phyloP scores from a whole-genome alignment of 345 rosid genomes.

The Heritiera fomes region DNA sequence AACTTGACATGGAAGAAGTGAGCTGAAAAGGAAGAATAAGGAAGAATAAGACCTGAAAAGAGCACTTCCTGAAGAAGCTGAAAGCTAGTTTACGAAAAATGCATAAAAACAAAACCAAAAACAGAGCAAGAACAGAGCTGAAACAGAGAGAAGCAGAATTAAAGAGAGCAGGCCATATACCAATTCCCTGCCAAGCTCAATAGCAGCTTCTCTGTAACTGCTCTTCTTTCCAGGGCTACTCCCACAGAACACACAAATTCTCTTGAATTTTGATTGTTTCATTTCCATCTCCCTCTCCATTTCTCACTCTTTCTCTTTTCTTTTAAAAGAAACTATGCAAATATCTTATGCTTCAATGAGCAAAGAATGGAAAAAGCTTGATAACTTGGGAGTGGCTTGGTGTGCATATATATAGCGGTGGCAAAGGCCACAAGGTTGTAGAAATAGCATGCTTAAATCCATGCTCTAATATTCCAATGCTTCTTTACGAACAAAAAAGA shows the following conservation, averaged over 20 bases:
- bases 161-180: conserved; percentile 34
- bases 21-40: too few relatives aligned
- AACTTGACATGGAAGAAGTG: background rate
- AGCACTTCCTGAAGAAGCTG: background rate
- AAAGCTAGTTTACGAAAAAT: background rate
- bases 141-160: background rate
- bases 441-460: conserved; percentile 24
- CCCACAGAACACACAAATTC: conserved; percentile 95
- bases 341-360: conserved; percentile 5
- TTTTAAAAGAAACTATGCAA: background rate
- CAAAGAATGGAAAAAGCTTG: background rate
- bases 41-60: background rate
- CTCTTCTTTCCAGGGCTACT: conserved; percentile 87
- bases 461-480: conserved; percentile 2
- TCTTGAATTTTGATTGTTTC: conserved; percentile 58
- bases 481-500: conserved; percentile 1
- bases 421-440: conserved; percentile 17
- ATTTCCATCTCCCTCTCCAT: conserved; percentile 41
- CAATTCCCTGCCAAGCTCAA: conserved; percentile 82
- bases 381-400: background rate
- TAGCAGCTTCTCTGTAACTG: conserved; percentile 75
- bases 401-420: conserved; percentile 33
- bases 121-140: conserved; percentile 6
- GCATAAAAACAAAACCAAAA: background rate
- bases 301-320: conserved; percentile 15